Percentiles rank a stretch among this genome's conserved stretches.
Conservation (phyloP, 148 eudicot species). For the Silene conica region DNA sequence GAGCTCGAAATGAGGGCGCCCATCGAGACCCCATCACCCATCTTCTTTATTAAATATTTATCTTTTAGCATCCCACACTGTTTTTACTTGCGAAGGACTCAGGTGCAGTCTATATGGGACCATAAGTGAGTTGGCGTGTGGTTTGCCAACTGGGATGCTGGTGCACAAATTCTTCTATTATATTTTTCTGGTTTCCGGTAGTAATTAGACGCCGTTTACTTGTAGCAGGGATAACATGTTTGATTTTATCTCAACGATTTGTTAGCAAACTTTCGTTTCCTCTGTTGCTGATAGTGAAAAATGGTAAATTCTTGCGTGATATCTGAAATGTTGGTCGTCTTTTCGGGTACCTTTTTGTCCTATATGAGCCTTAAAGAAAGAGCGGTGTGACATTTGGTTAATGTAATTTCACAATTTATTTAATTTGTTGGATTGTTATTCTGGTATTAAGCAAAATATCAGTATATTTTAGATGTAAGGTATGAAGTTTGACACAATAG, state of each 20-base stretch:
- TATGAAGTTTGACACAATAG: neutral
- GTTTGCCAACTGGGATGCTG: neutral
- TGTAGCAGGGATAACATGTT: neutral
- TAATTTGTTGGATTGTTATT: neutral
- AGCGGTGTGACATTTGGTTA: neutral
- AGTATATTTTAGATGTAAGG: neutral
- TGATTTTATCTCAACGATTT: neutral
- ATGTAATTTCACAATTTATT: neutral
- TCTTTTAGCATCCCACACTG: no score
- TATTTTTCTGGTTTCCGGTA: neutral
- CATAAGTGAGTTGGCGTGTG: neutral
- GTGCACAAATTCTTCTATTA: conserved; percentile 3
- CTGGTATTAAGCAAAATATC: neutral
- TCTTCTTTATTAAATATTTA: no score
- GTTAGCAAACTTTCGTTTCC: neutral
- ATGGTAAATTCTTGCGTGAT: conserved; percentile 10
- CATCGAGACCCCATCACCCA: no score
- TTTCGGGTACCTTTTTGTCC: neutral
- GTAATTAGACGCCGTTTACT: neutral
- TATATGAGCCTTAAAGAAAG: neutral
- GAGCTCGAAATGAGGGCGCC: no score
- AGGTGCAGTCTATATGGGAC: neutral
- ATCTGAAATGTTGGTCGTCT: neutral
- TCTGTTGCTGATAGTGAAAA: neutral
- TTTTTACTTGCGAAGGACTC: neutral